Evolutionary conservation across 1,139 yeast species (phyloP).

Genomic region (Yamadazyma jaroonii): DNA sequence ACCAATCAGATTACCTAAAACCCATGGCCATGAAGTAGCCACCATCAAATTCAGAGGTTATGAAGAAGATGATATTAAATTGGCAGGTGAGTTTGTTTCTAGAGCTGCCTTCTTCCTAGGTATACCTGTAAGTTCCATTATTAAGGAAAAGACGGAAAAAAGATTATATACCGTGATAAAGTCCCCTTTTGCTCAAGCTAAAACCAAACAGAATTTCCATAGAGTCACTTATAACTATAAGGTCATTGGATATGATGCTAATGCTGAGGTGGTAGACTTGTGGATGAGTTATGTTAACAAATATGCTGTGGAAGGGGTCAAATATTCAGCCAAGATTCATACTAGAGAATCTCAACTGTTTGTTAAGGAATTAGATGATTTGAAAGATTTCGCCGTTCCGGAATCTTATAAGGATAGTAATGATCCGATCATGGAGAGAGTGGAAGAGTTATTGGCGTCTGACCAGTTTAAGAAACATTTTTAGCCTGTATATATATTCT

Average conservation of each 20-base stretch:
- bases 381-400: conserved; percentile 32
- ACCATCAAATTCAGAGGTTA: conserved; percentile 72
- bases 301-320: conserved; percentile 78
- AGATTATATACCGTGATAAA: conserved; percentile 87
- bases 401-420: conserved; percentile 37
- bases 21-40: conserved; percentile 71
- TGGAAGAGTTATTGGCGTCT: conserved; percentile 61
- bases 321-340: conserved; percentile 71
- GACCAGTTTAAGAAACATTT: conserved; percentile 52
- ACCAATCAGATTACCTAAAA: conserved; percentile 67
- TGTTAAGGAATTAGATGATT: conserved; percentile 32
- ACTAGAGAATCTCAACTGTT: conserved; percentile 54
- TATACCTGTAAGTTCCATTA: conserved; percentile 61
- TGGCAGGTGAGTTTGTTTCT: conserved; percentile 80
- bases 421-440: conserved; percentile 70
- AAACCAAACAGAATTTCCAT: conserved; percentile 91
- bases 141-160: conserved; percentile 68
- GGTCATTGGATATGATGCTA: conserved; percentile 77
- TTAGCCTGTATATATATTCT: conserved; percentile 6
- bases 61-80: conserved; percentile 65
- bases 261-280: conserved; percentile 79
- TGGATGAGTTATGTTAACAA: conserved; percentile 79
- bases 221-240: conserved; percentile 78
- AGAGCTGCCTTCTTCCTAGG: conserved; percentile 90
- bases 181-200: conserved; percentile 94